Conservation (phyloP, 2,329 filamentous ascomycete species). For the Xylaria sp. region DNA sequence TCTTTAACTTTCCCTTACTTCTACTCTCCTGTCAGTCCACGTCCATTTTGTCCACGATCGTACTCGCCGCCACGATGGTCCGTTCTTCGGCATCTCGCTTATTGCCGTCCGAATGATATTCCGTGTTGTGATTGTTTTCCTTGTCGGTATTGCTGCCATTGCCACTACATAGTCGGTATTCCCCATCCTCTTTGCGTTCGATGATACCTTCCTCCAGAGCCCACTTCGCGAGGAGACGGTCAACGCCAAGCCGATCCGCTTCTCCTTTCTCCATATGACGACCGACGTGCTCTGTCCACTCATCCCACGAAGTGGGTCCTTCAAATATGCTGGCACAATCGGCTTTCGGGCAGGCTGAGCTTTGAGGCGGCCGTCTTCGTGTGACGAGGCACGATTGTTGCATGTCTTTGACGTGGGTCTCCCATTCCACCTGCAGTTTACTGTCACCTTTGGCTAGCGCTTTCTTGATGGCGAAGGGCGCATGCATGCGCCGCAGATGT, state of each 20-base stretch:
- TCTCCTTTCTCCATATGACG: constrained; percentile 83
- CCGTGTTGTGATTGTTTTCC: constrained; percentile 35
- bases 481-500: constrained; percentile 93
- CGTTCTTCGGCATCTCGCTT: constrained; percentile 40
- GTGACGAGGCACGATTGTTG: constrained; percentile 75
- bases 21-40: constrained; percentile 37
- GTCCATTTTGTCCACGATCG: constrained; percentile 44
- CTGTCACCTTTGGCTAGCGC: constrained; percentile 62
- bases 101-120: constrained; percentile 40
- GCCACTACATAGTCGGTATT: constrained; percentile 59
- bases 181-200: constrained; percentile 59
- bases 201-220: constrained; percentile 69
- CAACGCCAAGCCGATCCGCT: constrained; percentile 61
- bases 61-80: constrained; percentile 44
- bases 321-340: constrained; percentile 76
- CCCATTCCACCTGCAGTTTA: constrained; percentile 67
- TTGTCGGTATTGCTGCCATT: constrained; percentile 43
- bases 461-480: constrained; percentile 68
- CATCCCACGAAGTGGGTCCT: constrained; percentile 80
- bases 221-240: constrained; percentile 64
- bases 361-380: constrained; percentile 71
- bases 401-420: constrained; percentile 70
- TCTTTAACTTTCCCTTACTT: background rate
- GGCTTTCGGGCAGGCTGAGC: constrained; percentile 71
- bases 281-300: constrained; percentile 91